Evolutionary conservation across 192 early-diverging fungal genomes (phyloP), one percentile per base, ranked within the genome.

Genomic region (Podila minutissima): DNA sequence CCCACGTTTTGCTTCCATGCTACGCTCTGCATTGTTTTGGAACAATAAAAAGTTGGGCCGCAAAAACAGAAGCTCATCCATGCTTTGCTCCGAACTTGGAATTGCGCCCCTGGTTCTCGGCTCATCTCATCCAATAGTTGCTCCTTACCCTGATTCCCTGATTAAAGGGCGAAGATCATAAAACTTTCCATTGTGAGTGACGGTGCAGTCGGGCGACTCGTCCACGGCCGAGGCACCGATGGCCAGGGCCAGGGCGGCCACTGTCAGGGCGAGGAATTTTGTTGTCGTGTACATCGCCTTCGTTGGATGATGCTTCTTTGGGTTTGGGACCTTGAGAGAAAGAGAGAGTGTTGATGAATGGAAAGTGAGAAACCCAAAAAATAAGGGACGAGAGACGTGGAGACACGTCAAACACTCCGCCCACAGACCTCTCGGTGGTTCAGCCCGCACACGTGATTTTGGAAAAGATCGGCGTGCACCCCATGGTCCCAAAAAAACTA

Each of bases 161-260:
- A 60, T 73, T 46, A 81, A 41, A 64, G 76, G 71, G 22, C 76
- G 38, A 28, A 79, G 76, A 35, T 79, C 76, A 63, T 68, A 72
- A 64, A 72, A 72, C 61, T 79, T 79, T 41, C 65, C 65, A 7
- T 65, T 71, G 12, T 79, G 76, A 12, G 70, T 79, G 33, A 72
- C 76, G 9, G 76, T 72, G 66, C 76, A 79, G 15, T 67, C 66
- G 13, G 59, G 60, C 8, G 13, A 13, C 12, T 79, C 76, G 12
- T 79, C 70, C 41, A 67, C 75, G 33, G 61, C 33, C 19, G 24
- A 66, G 28, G 51, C 58, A 59, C 26, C 29, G 29, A 72, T 13
- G 29, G 70, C 69, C 28, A 79, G 26, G 50, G 70, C 70, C 0
- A 79, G 19, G 53, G 59, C 38, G 19, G 49, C 28, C 48, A 64